phyloP scores from a whole-genome alignment of 805 yeast genomes.

The Cyberlindnera xylosilytica region DNA sequence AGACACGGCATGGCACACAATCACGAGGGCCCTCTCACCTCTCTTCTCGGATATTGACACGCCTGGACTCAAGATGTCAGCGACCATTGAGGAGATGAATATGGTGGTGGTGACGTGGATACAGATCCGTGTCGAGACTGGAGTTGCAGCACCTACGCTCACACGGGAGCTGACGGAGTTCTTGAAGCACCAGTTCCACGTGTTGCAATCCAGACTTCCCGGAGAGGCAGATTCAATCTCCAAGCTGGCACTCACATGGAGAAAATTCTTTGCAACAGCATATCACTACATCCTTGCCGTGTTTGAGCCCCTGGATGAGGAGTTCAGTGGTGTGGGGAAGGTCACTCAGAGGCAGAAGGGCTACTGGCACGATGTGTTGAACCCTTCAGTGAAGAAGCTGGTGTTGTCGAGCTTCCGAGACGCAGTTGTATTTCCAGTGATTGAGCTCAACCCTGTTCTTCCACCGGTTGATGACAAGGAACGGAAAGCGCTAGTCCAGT shows the following conservation, averaged over 20 bases:
- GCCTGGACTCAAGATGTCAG: constrained; percentile 30
- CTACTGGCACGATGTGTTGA: constrained; percentile 28
- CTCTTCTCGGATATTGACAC: constrained; percentile 44
- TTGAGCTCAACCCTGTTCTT: constrained; percentile 38
- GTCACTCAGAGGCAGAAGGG: constrained; percentile 23
- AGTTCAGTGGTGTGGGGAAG: constrained; percentile 32
- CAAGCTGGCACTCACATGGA: constrained; percentile 42
- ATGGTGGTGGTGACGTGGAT: constrained; percentile 41
- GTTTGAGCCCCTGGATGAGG: constrained; percentile 56
- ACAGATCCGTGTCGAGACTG: constrained; percentile 35
- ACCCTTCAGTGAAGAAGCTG: constrained; percentile 35
- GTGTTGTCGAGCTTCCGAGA: constrained; percentile 49
- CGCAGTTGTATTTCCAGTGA: constrained; percentile 48
- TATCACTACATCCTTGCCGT: constrained; percentile 59
- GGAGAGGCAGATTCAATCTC: constrained; percentile 2
- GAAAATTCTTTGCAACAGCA: constrained; percentile 49
- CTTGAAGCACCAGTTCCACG: constrained; percentile 34
- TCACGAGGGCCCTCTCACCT: constrained; percentile 41
- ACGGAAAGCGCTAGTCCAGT: constrained; percentile 48
- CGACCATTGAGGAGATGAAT: constrained; percentile 58
- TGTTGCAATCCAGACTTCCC: constrained; percentile 5
- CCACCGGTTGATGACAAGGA: constrained; percentile 30
- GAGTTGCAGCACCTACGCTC: constrained; percentile 35
- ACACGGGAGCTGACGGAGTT: constrained; percentile 44
- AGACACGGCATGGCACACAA: constrained; percentile 48